Base-by-base conservation (phyloP, 805 yeast genomes). In the Cyberlindnera euphorbiiphila region DNA sequence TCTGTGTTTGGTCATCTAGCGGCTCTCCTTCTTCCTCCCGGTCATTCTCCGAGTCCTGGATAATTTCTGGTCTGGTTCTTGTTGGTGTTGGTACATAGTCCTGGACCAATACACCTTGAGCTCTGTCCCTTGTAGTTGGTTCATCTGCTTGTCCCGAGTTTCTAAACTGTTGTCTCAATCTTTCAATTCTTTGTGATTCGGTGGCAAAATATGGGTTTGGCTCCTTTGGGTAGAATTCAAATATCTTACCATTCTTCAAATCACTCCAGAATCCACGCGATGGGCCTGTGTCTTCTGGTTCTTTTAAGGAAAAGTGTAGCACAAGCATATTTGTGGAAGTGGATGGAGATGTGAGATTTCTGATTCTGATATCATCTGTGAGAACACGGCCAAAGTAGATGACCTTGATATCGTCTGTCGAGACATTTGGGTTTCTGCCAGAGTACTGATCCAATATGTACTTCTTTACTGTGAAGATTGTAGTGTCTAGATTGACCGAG, bases 211-310 rank as follows among this genome's bases (percentile, higher is more conserved):
- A 32, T 19, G 58, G 59, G 37, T 55, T 54, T 24, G 60, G 58
- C 25, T 50, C 55, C 37, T 53, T 49, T 25, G 63, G 62, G 18
- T 56, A 42, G 31, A 53, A 57, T 14, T 57, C 63, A 46, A 59
- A 57, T 4, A 53, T 34, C 8, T 39, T 42, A 1, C 60, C 62
- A 20, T 39, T 46, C 31, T 33, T 50, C 21, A 58, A 20, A 30
- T 56, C 61, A 24, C 33, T 46, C 62, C 62, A 57, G 21, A 59
- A 49, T 3, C 60, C 53, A 5, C 40, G 28, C 2, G 39, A 18
- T 0, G 18, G 10, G 6, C 27, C 18, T 1, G 34, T 24, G 2
- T 34, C 36, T 9, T 46, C 57, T 2, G 47, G 47, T 17, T 52
- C 54, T 11, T 41, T 42, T 8, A 56, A 19, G 5, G 50, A 44